Percentiles rank a stretch among this genome's conserved stretches.
Conservation (phyloP, 495 filamentous ascomycete genomes). For the Rusavskia elegans region DNA sequence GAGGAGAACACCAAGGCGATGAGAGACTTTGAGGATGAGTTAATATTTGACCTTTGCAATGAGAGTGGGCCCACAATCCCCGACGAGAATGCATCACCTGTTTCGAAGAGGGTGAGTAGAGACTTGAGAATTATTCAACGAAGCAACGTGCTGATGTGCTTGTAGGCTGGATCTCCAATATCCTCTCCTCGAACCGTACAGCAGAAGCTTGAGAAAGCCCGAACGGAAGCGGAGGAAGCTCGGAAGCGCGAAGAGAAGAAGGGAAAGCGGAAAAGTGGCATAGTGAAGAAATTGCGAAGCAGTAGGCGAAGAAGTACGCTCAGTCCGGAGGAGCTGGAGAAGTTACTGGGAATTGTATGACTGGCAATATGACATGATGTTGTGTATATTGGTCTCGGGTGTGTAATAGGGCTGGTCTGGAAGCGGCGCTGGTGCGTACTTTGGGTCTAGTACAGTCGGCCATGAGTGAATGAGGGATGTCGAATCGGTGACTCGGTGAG, state of each 20-base stretch:
- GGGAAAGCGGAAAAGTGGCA: constrained; percentile 27
- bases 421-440: too few species aligned
- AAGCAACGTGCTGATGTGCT: constrained; percentile 10
- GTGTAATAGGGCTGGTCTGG: neutral
- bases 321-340: constrained; percentile 54
- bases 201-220: constrained; percentile 30
- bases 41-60: constrained; percentile 22
- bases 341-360: constrained; percentile 33
- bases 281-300: constrained; percentile 23
- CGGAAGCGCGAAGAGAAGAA: constrained; percentile 25
- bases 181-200: constrained; percentile 14
- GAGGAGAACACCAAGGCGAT: constrained; percentile 20
- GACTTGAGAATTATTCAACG: constrained; percentile 5
- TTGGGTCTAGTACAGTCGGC: too few species aligned
- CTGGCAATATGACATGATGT: constrained; percentile 3
- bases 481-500: too few species aligned
- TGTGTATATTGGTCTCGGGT: neutral
- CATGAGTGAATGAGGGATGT: too few species aligned
- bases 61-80: constrained; percentile 16
- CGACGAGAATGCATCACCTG: constrained; percentile 18
- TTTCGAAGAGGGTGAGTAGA: constrained; percentile 21
- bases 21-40: constrained; percentile 21
- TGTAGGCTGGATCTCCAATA: constrained; percentile 13
- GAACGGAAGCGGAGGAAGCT: constrained; percentile 28
- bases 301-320: constrained; percentile 53